phyloP scores from a whole-genome alignment of 2,329 filamentous ascomycete species.

The Diplodia sapinea region DNA sequence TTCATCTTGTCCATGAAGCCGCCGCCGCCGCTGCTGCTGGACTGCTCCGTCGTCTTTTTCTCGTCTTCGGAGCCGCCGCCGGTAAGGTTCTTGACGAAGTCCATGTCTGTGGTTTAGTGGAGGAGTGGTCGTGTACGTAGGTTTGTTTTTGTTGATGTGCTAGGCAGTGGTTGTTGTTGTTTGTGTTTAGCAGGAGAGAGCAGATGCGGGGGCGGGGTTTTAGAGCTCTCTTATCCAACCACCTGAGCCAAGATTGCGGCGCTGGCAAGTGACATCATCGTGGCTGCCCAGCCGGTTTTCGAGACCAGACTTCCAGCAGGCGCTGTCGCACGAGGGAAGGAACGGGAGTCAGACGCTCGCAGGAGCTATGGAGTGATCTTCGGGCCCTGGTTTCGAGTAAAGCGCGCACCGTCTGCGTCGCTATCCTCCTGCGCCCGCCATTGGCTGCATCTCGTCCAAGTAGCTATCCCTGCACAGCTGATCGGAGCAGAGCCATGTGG shows the following conservation, averaged over 20 bases:
- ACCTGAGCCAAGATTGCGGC: constrained; percentile 1
- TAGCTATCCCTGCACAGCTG: not conserved
- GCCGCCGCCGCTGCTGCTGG: constrained; percentile 57
- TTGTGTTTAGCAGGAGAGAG: not conserved
- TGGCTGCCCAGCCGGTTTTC: not conserved
- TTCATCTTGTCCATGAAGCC: constrained; percentile 75
- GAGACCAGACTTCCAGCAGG: not conserved
- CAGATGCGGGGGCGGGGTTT: constrained; percentile 19
- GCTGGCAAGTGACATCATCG: constrained; percentile 1
- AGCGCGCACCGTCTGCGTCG: not conserved
- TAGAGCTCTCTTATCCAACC: constrained; percentile 1
- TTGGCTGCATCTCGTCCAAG: not conserved
- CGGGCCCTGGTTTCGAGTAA: not conserved
- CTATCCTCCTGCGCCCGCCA: not conserved
- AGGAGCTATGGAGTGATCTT: not conserved
- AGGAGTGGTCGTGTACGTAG: not conserved
- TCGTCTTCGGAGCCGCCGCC: constrained; percentile 39
- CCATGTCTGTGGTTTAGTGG: constrained; percentile 43
- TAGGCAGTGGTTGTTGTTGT: not conserved
- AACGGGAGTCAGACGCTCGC: constrained; percentile 4
- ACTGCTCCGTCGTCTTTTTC: constrained; percentile 36
- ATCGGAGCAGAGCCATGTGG: not conserved
- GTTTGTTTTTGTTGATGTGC: not conserved
- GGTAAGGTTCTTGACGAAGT: constrained; percentile 56
- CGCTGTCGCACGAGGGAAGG: not conserved